Percentiles rank a stretch among this genome's conserved stretches.
Evolutionary conservation across 805 yeast species (phyloP).

Genomic region (Lipomyces chichibuensis): DNA sequence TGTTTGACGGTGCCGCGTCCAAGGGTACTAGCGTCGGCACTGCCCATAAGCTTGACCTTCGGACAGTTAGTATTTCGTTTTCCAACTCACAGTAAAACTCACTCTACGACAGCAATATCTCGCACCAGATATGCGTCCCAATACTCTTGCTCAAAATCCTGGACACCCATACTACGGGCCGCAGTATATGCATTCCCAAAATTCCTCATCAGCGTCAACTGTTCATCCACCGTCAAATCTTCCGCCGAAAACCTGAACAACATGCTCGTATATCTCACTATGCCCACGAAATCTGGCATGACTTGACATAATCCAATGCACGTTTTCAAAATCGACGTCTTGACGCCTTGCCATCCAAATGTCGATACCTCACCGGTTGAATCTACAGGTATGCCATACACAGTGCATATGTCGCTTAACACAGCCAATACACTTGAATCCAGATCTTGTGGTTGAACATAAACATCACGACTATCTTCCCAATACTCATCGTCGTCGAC

Average conservation of each 20-base stretch:
- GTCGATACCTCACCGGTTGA: slow-evolving; percentile 28
- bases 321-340: slow-evolving; percentile 57
- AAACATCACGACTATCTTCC: slow-evolving; percentile 2
- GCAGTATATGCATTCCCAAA: slow-evolving; percentile 23
- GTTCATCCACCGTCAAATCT: slow-evolving; percentile 29
- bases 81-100: neutral
- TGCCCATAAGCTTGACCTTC: slow-evolving; percentile 31
- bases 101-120: slow-evolving; percentile 47
- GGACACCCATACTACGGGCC: slow-evolving; percentile 26
- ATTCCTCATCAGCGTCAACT: slow-evolving; percentile 16
- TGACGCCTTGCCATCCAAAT: slow-evolving; percentile 60
- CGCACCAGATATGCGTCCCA: slow-evolving; percentile 77
- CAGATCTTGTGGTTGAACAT: slow-evolving; percentile 3
- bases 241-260: slow-evolving; percentile 25
- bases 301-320: slow-evolving; percentile 59
- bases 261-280: slow-evolving; percentile 39
- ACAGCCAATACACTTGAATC: slow-evolving; percentile 48
- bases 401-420: slow-evolving; percentile 53
- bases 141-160: slow-evolving; percentile 48
- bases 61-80: neutral
- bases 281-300: slow-evolving; percentile 51
- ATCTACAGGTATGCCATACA: slow-evolving; percentile 54
- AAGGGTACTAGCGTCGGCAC: slow-evolving; percentile 14
- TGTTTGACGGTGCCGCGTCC: neutral
- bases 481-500: slow-evolving; percentile 2